Evolutionary conservation across 2,329 filamentous ascomycete species (phyloP).

Genomic region (Paramyrothecium sp.): DNA sequence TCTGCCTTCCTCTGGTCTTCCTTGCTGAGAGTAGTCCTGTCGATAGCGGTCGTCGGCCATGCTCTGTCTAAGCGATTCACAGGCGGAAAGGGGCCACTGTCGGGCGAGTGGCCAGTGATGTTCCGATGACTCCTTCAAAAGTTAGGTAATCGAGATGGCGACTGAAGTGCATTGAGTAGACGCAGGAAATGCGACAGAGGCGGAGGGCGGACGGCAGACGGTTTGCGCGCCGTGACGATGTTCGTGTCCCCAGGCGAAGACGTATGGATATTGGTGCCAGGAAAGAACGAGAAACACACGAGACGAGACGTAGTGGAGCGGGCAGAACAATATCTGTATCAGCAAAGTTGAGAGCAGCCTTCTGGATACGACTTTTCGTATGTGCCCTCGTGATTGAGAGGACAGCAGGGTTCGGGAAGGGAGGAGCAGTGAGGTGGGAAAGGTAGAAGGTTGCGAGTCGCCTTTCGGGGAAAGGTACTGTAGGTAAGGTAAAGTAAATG

Average conservation of each 20-base stretch:
- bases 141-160: constrained; percentile 8
- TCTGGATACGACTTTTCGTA: neutral
- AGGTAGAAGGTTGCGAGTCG: constrained; percentile 18
- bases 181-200: neutral
- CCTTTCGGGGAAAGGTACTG: no score
- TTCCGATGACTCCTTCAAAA: constrained; percentile 10
- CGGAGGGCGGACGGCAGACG: no score
- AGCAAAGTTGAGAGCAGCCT: neutral
- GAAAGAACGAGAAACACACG: no score
- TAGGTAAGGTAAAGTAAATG: constrained; percentile 19
- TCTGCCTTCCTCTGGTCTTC: constrained; percentile 36
- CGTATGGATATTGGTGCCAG: no score
- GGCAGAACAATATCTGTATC: no score
- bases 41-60: constrained; percentile 39
- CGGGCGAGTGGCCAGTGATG: constrained; percentile 14
- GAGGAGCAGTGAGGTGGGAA: constrained; percentile 7
- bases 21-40: constrained; percentile 33
- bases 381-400: neutral
- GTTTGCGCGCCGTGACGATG: no score
- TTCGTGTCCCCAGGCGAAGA: no score
- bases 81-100: constrained; percentile 17
- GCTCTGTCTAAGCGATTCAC: constrained; percentile 24
- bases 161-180: constrained; percentile 11
- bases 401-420: neutral
- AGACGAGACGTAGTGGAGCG: no score